A percentile compares a stretch with the other conserved stretches of the same genome.
Conservation (phyloP, 2,329 filamentous ascomycete species). For the Fusarium hainanense region DNA sequence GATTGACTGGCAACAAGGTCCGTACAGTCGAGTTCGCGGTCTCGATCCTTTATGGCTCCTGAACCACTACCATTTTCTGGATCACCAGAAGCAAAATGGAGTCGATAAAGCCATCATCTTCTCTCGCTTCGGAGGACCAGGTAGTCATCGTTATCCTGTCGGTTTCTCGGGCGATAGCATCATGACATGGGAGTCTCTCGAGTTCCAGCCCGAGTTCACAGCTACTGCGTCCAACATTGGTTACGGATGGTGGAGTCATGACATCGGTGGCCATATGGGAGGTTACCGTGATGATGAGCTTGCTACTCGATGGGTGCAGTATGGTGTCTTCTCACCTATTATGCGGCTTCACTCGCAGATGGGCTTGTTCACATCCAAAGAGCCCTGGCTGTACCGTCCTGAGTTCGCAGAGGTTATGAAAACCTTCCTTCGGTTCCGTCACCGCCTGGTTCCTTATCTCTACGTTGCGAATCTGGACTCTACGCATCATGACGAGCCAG, state of each 20-base stretch:
- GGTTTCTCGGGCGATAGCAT: constrained; percentile 73
- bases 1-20: constrained; percentile 75
- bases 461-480: constrained; percentile 58
- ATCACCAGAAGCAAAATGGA: constrained; percentile 53
- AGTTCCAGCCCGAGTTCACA: constrained; percentile 75
- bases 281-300: constrained; percentile 69
- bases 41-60: constrained; percentile 73
- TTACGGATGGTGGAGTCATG: constrained; percentile 76
- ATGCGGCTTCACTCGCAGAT: constrained; percentile 69
- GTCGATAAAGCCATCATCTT: constrained; percentile 62
- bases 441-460: constrained; percentile 69
- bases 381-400: constrained; percentile 67
- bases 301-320: constrained; percentile 69
- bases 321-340: constrained; percentile 70
- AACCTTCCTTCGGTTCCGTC: constrained; percentile 63
- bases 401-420: constrained; percentile 61
- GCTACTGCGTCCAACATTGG: constrained; percentile 74
- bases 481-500: constrained; percentile 58
- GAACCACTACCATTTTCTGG: constrained; percentile 72
- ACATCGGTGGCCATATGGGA: constrained; percentile 72
- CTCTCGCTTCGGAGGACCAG: constrained; percentile 70
- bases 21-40: constrained; percentile 62
- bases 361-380: constrained; percentile 68
- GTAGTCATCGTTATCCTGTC: constrained; percentile 71
- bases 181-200: constrained; percentile 68